A percentile compares a stretch with the other conserved stretches of the same genome.
Conservation (phyloP, 352 stramenopile genomes). For the Globisporangium parvum region DNA sequence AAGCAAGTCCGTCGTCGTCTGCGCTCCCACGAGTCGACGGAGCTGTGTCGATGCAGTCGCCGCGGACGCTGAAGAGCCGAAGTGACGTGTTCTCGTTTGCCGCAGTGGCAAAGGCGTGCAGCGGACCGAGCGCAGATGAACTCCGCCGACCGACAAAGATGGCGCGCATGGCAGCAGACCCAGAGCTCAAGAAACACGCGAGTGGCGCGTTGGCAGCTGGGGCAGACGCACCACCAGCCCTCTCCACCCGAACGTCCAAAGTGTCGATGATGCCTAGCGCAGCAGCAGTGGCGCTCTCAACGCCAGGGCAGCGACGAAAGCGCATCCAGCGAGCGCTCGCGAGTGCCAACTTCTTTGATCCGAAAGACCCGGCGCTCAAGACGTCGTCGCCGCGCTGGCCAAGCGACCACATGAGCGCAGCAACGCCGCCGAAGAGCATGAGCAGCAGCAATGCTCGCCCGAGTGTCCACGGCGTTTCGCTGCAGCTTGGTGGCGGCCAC, state of each 20-base stretch:
- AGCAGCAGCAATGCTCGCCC: background rate
- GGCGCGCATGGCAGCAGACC: slow-evolving; percentile 1
- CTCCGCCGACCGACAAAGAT: slow-evolving; percentile 14
- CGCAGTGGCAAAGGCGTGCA: background rate
- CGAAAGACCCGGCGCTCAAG: slow-evolving; percentile 12
- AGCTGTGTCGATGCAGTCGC: slow-evolving; percentile 8
- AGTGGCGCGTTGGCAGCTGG: background rate
- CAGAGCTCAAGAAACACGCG: slow-evolving; percentile 3
- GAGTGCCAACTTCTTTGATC: slow-evolving; percentile 27
- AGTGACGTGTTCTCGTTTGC: slow-evolving; percentile 4
- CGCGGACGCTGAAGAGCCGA: slow-evolving; percentile 7
- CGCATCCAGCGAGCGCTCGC: slow-evolving; percentile 23
- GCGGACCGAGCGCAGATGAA: slow-evolving; percentile 4
- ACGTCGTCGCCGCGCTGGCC: slow-evolving; percentile 2
- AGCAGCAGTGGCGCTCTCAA: background rate
- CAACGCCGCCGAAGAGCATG: slow-evolving; percentile 7
- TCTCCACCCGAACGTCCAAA: background rate
- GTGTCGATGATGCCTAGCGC: background rate
- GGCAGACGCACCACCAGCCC: background rate
- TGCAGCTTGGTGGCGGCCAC: slow-evolving; percentile 1
- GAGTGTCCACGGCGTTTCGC: background rate
- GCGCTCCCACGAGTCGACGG: slow-evolving; percentile 12
- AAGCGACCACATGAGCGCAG: background rate
- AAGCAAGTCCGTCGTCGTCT: background rate
- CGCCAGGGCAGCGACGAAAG: slow-evolving; percentile 19